These are phyloP conservation scores for Candida pini DNA, from an alignment of 805 yeast genomes.

Conservation along the genomic window DNA sequence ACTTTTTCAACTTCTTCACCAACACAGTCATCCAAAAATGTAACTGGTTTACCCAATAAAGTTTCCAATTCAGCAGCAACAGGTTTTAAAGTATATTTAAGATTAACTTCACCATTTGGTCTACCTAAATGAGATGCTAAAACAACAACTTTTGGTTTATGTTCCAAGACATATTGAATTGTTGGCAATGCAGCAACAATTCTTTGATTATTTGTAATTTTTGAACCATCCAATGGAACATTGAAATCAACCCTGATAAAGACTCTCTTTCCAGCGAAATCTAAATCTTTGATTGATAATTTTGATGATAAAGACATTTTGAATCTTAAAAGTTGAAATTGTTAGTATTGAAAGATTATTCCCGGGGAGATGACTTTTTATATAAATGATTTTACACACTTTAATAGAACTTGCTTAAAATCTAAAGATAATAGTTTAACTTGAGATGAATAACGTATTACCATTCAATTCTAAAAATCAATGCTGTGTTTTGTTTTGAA, in stretches of 20 bases:
- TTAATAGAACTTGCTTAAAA: no score
- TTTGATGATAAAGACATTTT: constrained; percentile 90
- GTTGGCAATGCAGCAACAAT: constrained; percentile 99
- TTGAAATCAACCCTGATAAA: constrained; percentile 97
- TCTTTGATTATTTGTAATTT: constrained; percentile 98
- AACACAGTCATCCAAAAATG: constrained; percentile 85
- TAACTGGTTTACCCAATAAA: constrained; percentile 68
- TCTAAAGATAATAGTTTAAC: no score
- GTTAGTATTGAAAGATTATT: constrained; percentile 1
- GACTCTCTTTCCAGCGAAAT: constrained; percentile 86
- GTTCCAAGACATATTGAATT: constrained; percentile 87
- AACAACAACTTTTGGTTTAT: constrained; percentile 84
- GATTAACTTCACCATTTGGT: constrained; percentile 90
- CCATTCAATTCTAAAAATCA: no score
- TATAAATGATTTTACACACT: no score
- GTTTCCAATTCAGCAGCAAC: constrained; percentile 84
- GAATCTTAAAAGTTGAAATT: background rate
- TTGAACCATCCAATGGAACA: constrained; percentile 92
- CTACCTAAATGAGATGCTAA: constrained; percentile 98
- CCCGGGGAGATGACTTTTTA: no score
- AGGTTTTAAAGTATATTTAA: constrained; percentile 88
- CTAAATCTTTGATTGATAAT: constrained; percentile 87
- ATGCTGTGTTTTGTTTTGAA: no score
- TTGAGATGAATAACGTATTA: no score
- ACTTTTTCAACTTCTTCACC: constrained; percentile 85